These are phyloP conservation scores for Aspergillus persii DNA, from an alignment of 2,329 filamentous ascomycete genomes.

Conservation along the genomic window DNA sequence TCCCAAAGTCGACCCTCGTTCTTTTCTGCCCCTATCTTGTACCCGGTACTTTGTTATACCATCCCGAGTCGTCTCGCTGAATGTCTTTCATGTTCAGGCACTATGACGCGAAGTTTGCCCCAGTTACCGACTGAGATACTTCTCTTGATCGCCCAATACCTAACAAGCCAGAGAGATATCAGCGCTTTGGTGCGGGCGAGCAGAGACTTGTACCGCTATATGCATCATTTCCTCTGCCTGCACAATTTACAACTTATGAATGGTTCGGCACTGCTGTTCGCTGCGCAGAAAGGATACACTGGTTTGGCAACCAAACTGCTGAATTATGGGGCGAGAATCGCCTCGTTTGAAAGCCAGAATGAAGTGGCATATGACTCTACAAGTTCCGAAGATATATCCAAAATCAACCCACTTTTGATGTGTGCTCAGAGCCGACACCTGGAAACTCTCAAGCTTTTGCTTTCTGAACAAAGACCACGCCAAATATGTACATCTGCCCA, in stretches of 20 bases:
- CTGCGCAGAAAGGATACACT: constrained; percentile 1
- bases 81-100: neutral
- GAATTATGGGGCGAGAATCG: constrained; percentile 2
- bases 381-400: neutral
- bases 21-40: too few species aligned
- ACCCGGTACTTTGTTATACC: too few species aligned
- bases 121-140: constrained; percentile 2
- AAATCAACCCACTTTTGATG: neutral
- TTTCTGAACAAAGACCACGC: neutral
- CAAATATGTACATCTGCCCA: neutral
- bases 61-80: too few species aligned
- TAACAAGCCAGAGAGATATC: neutral
- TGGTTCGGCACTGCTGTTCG: constrained; percentile 3
- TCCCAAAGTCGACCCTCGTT: too few species aligned
- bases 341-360: neutral
- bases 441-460: neutral
- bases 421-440: neutral
- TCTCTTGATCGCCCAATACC: neutral
- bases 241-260: constrained; percentile 3
- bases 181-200: constrained; percentile 1
- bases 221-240: constrained; percentile 1
- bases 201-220: neutral
- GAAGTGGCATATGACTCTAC: neutral
- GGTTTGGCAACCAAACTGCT: neutral
- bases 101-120: neutral